Evolutionary conservation across 179 eudicot species (phyloP).

Genomic region (Pouteria campechiana): DNA sequence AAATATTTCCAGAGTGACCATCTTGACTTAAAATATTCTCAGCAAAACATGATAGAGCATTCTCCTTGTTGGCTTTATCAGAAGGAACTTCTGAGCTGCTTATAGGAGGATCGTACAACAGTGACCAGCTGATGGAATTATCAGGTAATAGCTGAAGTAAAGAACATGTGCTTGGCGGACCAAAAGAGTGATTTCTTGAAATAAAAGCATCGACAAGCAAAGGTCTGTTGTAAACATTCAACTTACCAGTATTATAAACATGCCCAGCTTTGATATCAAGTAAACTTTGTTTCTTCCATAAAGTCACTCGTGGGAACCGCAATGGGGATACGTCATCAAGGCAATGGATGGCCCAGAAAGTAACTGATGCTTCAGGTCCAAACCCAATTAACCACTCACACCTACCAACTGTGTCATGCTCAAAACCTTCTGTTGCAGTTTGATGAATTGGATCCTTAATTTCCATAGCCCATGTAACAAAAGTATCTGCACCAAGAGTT

Average conservation of each 20-base stretch:
- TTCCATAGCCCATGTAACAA: conserved; percentile 71
- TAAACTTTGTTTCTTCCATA: conserved; percentile 60
- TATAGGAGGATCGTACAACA: conserved; percentile 27
- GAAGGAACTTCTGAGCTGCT: conserved; percentile 15
- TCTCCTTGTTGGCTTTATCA: conserved; percentile 17
- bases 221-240: conserved; percentile 11
- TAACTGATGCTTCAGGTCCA: conserved; percentile 55
- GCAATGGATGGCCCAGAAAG: conserved; percentile 91
- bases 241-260: conserved; percentile 3
- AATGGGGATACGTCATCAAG: conserved; percentile 78
- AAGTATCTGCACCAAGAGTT: conserved; percentile 52
- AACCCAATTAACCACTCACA: conserved; percentile 92
- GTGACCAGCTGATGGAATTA: conserved; percentile 42
- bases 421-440: conserved; percentile 21
- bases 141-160: conserved; percentile 44
- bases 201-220: conserved; percentile 47
- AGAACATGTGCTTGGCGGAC: conserved; percentile 70
- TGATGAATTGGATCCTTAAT: conserved; percentile 33
- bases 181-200: conserved; percentile 40
- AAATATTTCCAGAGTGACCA: conserved; percentile 66
- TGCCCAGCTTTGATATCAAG: conserved; percentile 13
- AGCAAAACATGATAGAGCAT: conserved; percentile 26
- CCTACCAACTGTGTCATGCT: conserved; percentile 42
- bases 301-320: conserved; percentile 76
- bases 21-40: conserved; percentile 37